Evolutionary conservation across 2,329 filamentous ascomycete genomes (phyloP), one percentile per base, ranked within the genome.

Genomic region (Fusarium hainanense): DNA sequence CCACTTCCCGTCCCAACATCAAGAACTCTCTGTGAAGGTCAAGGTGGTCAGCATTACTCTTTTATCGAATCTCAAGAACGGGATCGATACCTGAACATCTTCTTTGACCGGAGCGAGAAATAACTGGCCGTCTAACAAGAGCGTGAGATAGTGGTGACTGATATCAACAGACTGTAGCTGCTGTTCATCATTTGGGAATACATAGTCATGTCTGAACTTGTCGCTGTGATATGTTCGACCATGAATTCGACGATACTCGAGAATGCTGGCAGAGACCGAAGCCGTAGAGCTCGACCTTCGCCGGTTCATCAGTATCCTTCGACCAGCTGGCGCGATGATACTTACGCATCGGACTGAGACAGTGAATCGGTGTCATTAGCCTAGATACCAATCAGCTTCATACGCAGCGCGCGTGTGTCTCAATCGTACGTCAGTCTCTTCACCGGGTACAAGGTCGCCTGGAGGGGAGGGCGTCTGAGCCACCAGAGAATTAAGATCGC

Each of bases 141-240:
- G 49, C 3, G 54, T 59, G 6, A 65, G 37, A 20, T 68, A 68
- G 7, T 68, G 65, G 13, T 68, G 65, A 18, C 48, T 68, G 7
- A 68, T 32, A 13, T 68, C 58, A 10, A 68, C 52, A 2, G 64
- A 68, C 25, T 68, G 51, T 2, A 68, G 18, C 32, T 68, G 65
- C 6, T 54, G 43, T 1, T 65, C 65, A 3, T 68, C 65, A 6
- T 68, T 68, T 6, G 65, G 65, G 4, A 68, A 59, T 2, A 57
- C 46, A 4, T 68, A 68, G 13, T 68, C 61, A 9, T 43, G 51
- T 0, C 25, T 67, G 4, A 65, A 68, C 4, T 63, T 68, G 18
- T 68, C 65, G 20, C 65, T 68, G 20, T 68, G 65, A 14, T 65
- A 68, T 6, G 64, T 68, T 9, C 65, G 64, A 0, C 65, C 65